These are phyloP conservation scores for Anethum foeniculum DNA, from an alignment of 140 eudicot genomes.

Conservation along the genomic window DNA sequence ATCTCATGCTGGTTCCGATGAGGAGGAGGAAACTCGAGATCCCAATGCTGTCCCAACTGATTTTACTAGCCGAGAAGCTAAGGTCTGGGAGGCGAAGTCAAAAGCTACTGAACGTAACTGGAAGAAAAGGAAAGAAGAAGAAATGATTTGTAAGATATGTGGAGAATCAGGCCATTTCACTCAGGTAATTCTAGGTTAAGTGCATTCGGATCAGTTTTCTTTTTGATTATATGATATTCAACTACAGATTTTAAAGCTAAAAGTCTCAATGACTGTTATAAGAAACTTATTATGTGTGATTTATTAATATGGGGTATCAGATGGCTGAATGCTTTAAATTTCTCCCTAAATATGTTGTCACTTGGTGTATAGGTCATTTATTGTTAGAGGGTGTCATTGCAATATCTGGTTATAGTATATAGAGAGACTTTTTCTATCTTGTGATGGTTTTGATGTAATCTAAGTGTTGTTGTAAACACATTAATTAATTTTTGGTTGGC, in stretches of 20 bases:
- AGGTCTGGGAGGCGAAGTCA: constrained; percentile 98
- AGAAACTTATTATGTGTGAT: background rate
- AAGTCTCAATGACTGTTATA: background rate
- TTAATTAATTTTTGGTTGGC: background rate
- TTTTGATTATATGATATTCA: background rate
- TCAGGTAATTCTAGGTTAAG: constrained; percentile 46
- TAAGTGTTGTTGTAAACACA: background rate
- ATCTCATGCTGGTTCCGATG: constrained; percentile 72
- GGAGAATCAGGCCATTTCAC: constrained; percentile 97
- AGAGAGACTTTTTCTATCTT: background rate
- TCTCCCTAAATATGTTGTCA: background rate
- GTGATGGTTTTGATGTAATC: background rate
- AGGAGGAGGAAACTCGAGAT: constrained; percentile 74
- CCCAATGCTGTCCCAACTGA: constrained; percentile 98
- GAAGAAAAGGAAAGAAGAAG: constrained; percentile 98
- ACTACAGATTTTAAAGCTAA: background rate
- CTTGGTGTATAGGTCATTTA: background rate
- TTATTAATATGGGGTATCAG: background rate
- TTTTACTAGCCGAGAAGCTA: constrained; percentile 97
- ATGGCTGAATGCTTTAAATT: background rate
- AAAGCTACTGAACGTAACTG: constrained; percentile 97
- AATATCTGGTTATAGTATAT: background rate
- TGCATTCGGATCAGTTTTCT: background rate
- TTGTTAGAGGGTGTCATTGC: background rate
- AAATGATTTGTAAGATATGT: constrained; percentile 92